Conservation (phyloP, 768 basidiomycete species). For the Mycena epipterygia region DNA sequence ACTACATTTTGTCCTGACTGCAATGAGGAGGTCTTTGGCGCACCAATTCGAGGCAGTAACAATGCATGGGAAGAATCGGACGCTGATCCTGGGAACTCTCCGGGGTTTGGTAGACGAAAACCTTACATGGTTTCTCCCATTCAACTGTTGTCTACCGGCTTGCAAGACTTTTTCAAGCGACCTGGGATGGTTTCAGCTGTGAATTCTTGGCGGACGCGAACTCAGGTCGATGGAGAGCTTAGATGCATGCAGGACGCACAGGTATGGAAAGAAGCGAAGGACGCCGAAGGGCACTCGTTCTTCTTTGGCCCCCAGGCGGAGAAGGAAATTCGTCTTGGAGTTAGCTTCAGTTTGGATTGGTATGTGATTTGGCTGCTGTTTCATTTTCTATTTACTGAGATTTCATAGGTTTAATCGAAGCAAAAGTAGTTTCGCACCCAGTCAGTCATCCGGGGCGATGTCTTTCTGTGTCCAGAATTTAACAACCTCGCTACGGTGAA, state of each 20-base stretch:
- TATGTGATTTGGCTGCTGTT: slow-evolving; percentile 2
- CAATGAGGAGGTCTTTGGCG: neutral
- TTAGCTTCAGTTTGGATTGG: slow-evolving; percentile 38
- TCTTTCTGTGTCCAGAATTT: slow-evolving; percentile 39
- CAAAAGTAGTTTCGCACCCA: slow-evolving; percentile 34
- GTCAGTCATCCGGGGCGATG: no score
- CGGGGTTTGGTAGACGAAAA: neutral
- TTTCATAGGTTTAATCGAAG: slow-evolving; percentile 33
- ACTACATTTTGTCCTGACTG: slow-evolving; percentile 12
- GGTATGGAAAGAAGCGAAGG: slow-evolving; percentile 35
- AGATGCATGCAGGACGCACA: slow-evolving; percentile 30
- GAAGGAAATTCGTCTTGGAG: slow-evolving; percentile 35
- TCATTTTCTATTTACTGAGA: neutral
- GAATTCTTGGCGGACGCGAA: slow-evolving; percentile 27
- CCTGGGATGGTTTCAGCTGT: slow-evolving; percentile 25
- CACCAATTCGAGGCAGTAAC: neutral
- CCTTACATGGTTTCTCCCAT: slow-evolving; percentile 32
- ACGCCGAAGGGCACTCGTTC: slow-evolving; percentile 27
- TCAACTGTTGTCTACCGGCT: slow-evolving; percentile 24
- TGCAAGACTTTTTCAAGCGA: slow-evolving; percentile 27
- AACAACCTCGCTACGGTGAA: slow-evolving; percentile 23
- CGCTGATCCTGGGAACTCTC: neutral
- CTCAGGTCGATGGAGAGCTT: neutral
- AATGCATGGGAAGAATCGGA: neutral
- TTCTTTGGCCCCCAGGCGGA: slow-evolving; percentile 22